Evolutionary conservation across 306 rosid species (phyloP), one percentile per base, ranked within the genome.

Genomic region (Sicyos edulis): DNA sequence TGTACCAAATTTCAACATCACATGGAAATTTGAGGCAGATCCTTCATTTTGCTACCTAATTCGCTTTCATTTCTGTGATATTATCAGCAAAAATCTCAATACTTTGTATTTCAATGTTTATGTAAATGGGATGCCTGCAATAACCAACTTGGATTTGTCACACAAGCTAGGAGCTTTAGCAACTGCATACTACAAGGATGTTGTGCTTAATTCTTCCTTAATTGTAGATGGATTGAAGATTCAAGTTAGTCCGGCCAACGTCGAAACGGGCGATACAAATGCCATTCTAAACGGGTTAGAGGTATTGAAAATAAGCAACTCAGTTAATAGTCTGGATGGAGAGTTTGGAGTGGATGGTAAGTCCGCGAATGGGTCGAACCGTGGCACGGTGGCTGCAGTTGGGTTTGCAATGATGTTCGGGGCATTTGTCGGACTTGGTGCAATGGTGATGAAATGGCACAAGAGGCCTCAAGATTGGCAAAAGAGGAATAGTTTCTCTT

Each of bases 391-490:
- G 21, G 87, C 85, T 49, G 87, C 85, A 0, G 85, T 83, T 0
- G 87, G 87, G 44, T 83, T 83, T 40, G 84, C 81, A 2, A 69
- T 83, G 78, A 83, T 83, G 87, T 83, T 83, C 13, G 85, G 85
- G 26, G 87, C 87, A 3, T 83, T 83, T 7, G 79, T 83, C 0
- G 87, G 87, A 50, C 83, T 83, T 0, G 87, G 87, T n/a, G 87
- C 87, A 4, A 83, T 80, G 87, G 83, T 83, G 68, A 69, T 78
- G 49, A 83, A 83, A 75, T 83, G 87, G 87, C 78, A 81, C 64
- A 83, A 81, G 61, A 68, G 87, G 69, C 87, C 87, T 29, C 81
- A 80, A 71, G 87, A 83, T 71, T 81, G 87, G 87, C 85, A 81
- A 47, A 83, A 80, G 78, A 78, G 87, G 73, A 83, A 83, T 42